phyloP scores from a whole-genome alignment of 306 rosid genomes.

The Dalbergia cochinchinensis region DNA sequence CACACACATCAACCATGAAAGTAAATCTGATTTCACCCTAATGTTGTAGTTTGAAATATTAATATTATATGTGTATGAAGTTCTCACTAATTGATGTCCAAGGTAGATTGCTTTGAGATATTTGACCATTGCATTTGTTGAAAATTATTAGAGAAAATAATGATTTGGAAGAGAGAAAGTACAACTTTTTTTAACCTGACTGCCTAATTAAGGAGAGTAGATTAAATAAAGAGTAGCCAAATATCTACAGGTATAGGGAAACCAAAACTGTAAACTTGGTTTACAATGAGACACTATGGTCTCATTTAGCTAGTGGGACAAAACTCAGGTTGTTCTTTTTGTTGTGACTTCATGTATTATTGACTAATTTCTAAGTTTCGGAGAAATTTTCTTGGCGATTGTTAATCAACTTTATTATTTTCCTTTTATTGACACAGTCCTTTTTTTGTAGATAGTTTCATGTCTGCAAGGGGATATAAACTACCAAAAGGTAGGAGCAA shows the following conservation, averaged over 20 bases:
- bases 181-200: not conserved
- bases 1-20: not conserved
- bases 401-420: slow-evolving; percentile 34
- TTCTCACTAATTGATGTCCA: slow-evolving; percentile 8
- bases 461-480: slow-evolving; percentile 91
- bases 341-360: slow-evolving; percentile 3
- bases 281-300: no score
- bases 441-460: slow-evolving; percentile 74
- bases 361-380: not conserved
- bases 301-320: no score
- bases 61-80: not conserved
- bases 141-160: slow-evolving; percentile 10
- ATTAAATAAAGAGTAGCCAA: no score
- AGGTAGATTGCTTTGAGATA: slow-evolving; percentile 3
- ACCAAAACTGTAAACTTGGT: no score
- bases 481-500: slow-evolving; percentile 91
- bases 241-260: no score
- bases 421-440: slow-evolving; percentile 43
- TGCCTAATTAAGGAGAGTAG: no score
- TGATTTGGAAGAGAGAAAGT: slow-evolving; percentile 21
- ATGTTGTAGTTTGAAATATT: slow-evolving; percentile 13
- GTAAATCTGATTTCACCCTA: slow-evolving; percentile 18
- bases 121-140: not conserved
- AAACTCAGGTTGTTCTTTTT: no score
- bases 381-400: slow-evolving; percentile 18